Evolutionary conservation across 2,329 filamentous ascomycete species (phyloP).

Genomic region (Sphaceloma murrayae): DNA sequence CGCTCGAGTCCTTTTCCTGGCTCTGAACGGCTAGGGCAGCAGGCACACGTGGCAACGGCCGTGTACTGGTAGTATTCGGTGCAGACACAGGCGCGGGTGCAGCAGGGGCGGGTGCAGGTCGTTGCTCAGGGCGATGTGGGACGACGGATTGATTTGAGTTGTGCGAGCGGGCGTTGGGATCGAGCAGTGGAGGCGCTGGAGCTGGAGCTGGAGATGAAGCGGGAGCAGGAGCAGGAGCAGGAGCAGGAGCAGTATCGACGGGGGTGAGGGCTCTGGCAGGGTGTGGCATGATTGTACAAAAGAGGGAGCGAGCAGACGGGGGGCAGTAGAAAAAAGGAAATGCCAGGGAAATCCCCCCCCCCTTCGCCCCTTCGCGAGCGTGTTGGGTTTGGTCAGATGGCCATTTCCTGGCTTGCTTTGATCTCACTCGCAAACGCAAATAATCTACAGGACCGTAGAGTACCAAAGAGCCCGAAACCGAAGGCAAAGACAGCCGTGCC

Average conservation of each 20-base stretch:
- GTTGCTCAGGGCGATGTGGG: slow-evolving; percentile 5
- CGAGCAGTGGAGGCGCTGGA: no score
- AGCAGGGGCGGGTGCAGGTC: no score
- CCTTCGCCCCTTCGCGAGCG: no score
- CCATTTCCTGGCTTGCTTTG: not conserved
- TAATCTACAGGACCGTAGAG: not conserved
- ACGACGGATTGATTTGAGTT: slow-evolving; percentile 12
- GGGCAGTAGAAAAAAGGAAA: slow-evolving; percentile 12
- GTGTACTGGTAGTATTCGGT: slow-evolving; percentile 14
- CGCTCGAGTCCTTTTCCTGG: slow-evolving; percentile 7
- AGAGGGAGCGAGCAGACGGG: slow-evolving; percentile 13
- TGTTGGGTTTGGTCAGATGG: not conserved
- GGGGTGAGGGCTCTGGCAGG: not conserved
- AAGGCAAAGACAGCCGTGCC: not conserved
- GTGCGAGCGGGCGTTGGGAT: slow-evolving; percentile 1
- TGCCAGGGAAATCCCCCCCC: slow-evolving; percentile 9
- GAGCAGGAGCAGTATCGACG: no score
- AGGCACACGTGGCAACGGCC: slow-evolving; percentile 14
- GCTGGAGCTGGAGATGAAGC: no score
- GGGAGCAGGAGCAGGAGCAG: no score
- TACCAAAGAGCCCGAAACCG: no score
- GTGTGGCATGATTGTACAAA: slow-evolving; percentile 15
- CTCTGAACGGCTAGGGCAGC: slow-evolving; percentile 1
- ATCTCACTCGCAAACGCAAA: slow-evolving; percentile 9
- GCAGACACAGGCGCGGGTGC: no score